Percentiles rank a stretch among this genome's conserved stretches.
These are phyloP conservation scores for Bidens hawaiensis DNA, from an alignment of 140 eudicot genomes.

Conservation along the genomic window DNA sequence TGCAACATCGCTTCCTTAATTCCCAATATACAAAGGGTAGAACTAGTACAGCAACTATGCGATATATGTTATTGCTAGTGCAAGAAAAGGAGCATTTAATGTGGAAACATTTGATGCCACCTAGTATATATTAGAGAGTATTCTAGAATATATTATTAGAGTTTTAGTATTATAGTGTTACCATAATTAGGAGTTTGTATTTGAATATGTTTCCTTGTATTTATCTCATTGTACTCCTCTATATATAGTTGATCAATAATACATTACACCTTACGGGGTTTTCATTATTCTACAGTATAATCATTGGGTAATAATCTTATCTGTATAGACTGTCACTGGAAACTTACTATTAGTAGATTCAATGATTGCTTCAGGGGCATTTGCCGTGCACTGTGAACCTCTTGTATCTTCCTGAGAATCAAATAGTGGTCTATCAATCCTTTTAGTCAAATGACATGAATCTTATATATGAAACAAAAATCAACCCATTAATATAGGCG, in stretches of 20 bases:
- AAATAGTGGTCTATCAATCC: conserved; percentile 9
- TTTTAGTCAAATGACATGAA: background rate
- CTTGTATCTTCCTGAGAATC: conserved; percentile 30
- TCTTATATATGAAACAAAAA: conserved; percentile 4
- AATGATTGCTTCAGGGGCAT: conserved; percentile 8
- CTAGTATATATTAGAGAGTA: no score
- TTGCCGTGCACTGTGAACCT: conserved; percentile 20
- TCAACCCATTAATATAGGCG: conserved; percentile 7
- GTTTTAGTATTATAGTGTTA: no score
- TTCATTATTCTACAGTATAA: no score
- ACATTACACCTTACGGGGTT: no score
- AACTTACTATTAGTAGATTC: conserved; percentile 30
- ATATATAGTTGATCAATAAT: no score
- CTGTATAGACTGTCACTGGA: background rate
- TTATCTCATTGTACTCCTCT: no score
- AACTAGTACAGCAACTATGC: background rate
- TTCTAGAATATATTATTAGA: no score
- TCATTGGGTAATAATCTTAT: conserved; percentile 3
- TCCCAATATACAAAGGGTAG: no score
- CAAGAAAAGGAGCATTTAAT: conserved; percentile 9
- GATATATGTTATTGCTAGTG: background rate
- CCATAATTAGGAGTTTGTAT: no score
- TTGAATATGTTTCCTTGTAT: no score
- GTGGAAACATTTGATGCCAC: background rate
- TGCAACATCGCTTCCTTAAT: conserved; percentile 26